Base-by-base conservation (phyloP, 2,329 filamentous ascomycete genomes). In the Penicillium decumbens region DNA sequence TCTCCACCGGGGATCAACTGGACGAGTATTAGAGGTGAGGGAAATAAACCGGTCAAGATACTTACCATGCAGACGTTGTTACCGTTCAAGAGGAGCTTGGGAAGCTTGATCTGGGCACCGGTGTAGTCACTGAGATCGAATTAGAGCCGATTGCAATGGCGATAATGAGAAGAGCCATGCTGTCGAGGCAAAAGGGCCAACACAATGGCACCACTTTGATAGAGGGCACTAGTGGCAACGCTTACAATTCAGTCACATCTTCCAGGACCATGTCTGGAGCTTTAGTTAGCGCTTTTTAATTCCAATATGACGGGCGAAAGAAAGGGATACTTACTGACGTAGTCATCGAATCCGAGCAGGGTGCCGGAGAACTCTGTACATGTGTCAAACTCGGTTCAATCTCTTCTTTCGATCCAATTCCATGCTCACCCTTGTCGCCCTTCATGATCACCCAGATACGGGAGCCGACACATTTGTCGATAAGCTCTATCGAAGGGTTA, bases 361-460 rank as follows among this genome's bases (percentile, higher is more conserved):
- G 89, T 96, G 47, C 93, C 93, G 61, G 88, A 89, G 75, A 98
- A 98, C 73, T 98, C 93, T 97, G 68, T 39, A 49, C 27, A 28
- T 38, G 27, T 13, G 41, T 65, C 44, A 65, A 52, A 18, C 15
- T 37, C 15, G 23, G 23, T 30, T 27, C 37, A 12, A 18, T n/a
- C 2, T n/a, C 15, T 3, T 24, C 9, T 20, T 28, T 1, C 33
- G 12, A 4, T 3, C 4, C 4, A 9, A 18, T 47, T 23, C 12
- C 6, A 33, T 35, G 53, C 69, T 30, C 74, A 95, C 93, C 93
- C 78, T 96, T 97, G 69, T 97, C 93, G 59, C 91, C 89, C 75
- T 98, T 98, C 93, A 98, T 98, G 64, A 98, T 84, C 56, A 98
- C 91, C 91, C 92, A 96, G 72, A 98, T 97, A 64, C 87, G 87